Evolutionary conservation across 2,329 filamentous ascomycete species (phyloP).

Genomic region (Fusarium sp.): DNA sequence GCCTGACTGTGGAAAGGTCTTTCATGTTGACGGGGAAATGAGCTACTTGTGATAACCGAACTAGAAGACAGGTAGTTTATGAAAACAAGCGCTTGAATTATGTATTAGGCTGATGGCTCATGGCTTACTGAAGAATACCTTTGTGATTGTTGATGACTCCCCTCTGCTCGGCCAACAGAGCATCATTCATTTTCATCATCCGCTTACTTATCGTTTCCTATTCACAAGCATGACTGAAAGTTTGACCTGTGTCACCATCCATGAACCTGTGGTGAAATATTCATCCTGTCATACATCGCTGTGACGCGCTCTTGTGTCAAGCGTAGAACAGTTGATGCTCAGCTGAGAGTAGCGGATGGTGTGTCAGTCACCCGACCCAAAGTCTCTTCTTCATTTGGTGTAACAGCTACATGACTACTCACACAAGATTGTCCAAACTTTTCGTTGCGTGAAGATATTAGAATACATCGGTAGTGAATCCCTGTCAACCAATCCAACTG

Average conservation of each 20-base stretch:
- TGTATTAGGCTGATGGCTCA: neutral
- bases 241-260: neutral
- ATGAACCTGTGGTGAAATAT: neutral
- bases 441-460: neutral
- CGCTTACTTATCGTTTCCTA: neutral
- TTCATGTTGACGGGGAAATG: neutral
- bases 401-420: neutral
- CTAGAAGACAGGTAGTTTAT: no score
- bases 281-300: neutral
- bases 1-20: neutral
- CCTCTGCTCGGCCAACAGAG: neutral
- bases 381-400: neutral
- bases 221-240: neutral
- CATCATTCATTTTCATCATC: neutral
- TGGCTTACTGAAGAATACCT: neutral
- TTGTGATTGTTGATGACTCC: neutral
- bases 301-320: neutral
- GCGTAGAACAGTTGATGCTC: neutral
- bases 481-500: neutral
- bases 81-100: neutral
- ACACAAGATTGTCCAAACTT: neutral
- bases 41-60: neutral
- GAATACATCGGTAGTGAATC: neutral
- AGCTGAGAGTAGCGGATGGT: neutral
- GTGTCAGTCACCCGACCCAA: neutral